phyloP scores from a whole-genome alignment of 495 filamentous ascomycete species.

The Penicillium subrubescens region DNA sequence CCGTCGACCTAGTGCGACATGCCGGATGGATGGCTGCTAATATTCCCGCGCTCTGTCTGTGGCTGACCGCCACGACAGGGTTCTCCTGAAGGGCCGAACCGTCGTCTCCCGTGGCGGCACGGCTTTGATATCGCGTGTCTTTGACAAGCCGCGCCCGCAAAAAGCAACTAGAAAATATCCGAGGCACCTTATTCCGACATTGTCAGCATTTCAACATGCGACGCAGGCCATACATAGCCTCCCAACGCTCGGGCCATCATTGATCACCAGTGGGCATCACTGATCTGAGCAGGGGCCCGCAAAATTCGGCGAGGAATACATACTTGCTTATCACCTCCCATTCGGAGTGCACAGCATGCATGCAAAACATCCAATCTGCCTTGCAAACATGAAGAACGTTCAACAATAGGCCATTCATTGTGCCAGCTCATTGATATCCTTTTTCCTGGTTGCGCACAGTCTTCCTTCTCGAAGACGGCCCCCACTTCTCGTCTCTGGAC shows the following conservation, averaged over 20 bases:
- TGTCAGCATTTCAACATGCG: neutral
- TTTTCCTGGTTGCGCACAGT: too few relatives aligned
- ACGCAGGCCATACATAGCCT: neutral
- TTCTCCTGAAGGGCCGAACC: neutral
- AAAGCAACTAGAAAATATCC: neutral
- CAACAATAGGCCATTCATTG: neutral
- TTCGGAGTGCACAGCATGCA: neutral
- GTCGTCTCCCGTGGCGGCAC: neutral
- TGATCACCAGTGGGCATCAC: neutral
- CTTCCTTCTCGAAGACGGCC: neutral
- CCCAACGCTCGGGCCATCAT: neutral
- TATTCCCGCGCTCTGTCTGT: constrained; percentile 10
- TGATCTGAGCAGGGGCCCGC: neutral
- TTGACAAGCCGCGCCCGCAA: neutral
- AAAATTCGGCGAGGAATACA: too few relatives aligned
- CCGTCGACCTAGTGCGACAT: neutral
- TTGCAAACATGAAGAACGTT: neutral
- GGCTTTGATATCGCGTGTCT: neutral
- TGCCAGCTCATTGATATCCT: neutral
- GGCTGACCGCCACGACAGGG: constrained; percentile 1
- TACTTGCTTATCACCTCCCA: too few relatives aligned
- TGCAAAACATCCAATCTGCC: neutral
- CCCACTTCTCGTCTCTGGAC: neutral
- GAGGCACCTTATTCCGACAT: neutral
- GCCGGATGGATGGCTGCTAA: neutral